Base-by-base conservation (phyloP, 768 basidiomycete species). In the Obba rivulosa region DNA sequence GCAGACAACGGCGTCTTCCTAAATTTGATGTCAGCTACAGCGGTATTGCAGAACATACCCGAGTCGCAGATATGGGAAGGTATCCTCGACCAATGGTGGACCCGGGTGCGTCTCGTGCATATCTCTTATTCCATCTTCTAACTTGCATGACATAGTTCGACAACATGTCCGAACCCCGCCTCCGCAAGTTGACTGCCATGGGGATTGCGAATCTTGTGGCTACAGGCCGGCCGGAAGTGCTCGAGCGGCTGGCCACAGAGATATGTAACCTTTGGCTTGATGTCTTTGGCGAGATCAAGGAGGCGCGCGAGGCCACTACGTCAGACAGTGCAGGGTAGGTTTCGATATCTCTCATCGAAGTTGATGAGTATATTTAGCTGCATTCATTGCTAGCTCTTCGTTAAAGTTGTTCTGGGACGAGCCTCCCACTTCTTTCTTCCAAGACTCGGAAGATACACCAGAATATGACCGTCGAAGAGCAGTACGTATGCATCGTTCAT, bases 181-280 rank as follows among this genome's bases (percentile, higher is more conserved):
- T 86, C 52, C 82, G 92, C 49, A 95, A 95, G 68, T 71, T 95
- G 48, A 69, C 80, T 21, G 89, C 91, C 10, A 84, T 95, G 73
- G 90, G 86, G 1, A 78, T 89, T 38, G 87, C 88, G 2, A 71
- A 77, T 38, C 75, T 94, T 3, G 81, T 89, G 31, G 79, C 87
- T 0, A 90, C 89, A 0, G 88, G 80, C 11, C 77, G 80, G 18
- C 74, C 75, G 0, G 84, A 89, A 57, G 81, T 92, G 10, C 77
- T 95, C 9, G 71, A 77, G 24, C 77, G 87, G 17, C 67, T 95
- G 21, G 74, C 80, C 13, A 76, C 73, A 3, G 92, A 93, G 56
- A 79, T 91, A 21, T 87, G 89, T 64, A 87, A 89, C 58, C 66
- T 92, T 23, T 95, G 92, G 92, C 69, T 86, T 34, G 92, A 93